Evolutionary conservation across 495 filamentous ascomycete genomes (phyloP).

Genomic region (Annulohypoxylon bovei): DNA sequence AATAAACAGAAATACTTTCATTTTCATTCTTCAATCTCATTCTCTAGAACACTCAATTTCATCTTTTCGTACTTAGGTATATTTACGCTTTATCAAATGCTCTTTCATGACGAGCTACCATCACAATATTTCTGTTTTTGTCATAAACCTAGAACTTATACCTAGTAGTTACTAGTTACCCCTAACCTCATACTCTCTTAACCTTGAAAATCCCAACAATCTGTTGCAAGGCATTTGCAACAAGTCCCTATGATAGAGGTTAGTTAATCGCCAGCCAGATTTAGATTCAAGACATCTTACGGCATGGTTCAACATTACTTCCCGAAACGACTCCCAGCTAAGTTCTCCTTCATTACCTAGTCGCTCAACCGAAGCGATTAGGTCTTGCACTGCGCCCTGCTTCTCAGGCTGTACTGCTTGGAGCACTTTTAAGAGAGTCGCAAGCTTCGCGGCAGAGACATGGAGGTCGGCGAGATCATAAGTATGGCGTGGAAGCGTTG

Average conservation of each 20-base stretch:
- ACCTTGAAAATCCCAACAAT: neutral
- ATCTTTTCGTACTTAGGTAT: too few species aligned
- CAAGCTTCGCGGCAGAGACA: constrained; percentile 13
- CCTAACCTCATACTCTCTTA: neutral
- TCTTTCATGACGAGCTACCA: too few species aligned
- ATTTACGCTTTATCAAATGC: too few species aligned
- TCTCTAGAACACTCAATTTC: too few species aligned
- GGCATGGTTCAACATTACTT: neutral
- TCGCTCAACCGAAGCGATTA: neutral
- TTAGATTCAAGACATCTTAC: neutral
- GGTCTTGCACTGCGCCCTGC: neutral
- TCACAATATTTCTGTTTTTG: too few species aligned
- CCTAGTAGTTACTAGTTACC: too few species aligned
- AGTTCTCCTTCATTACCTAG: neutral
- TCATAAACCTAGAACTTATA: too few species aligned
- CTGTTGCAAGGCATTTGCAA: constrained; percentile 2
- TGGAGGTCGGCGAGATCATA: constrained; percentile 12
- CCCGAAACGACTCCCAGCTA: constrained; percentile 4
- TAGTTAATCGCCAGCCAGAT: neutral
- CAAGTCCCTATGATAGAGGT: neutral
- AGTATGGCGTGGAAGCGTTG: constrained; percentile 5
- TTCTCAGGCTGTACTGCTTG: neutral
- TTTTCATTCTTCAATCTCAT: too few species aligned
- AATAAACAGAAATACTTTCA: too few species aligned
- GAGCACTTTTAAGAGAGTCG: neutral